Conservation (phyloP, 2,329 filamentous ascomycete genomes). For the Arachnomyces sp. region DNA sequence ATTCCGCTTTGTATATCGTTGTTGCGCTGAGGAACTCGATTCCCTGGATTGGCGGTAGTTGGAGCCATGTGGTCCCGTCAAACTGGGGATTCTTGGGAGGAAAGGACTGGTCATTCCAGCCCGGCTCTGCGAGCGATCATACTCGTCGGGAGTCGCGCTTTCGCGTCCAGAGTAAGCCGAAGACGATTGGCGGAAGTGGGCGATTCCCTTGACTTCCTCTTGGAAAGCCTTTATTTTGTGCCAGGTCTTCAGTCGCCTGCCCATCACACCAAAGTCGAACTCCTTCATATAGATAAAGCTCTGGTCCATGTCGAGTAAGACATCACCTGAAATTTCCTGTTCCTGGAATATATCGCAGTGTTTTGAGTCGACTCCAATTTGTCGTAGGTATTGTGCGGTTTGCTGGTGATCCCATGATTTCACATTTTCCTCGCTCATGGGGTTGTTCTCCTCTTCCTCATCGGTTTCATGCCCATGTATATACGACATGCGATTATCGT, state of each 20-base stretch:
- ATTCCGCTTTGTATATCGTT: too few relatives aligned
- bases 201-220: slow-evolving; percentile 65
- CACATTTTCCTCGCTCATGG: slow-evolving; percentile 66
- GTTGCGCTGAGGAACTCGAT: too few relatives aligned
- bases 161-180: slow-evolving; percentile 37
- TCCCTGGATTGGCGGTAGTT: slow-evolving; percentile 17
- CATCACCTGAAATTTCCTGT: slow-evolving; percentile 92
- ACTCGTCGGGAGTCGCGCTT: slow-evolving; percentile 32
- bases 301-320: slow-evolving; percentile 89
- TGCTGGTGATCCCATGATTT: slow-evolving; percentile 69
- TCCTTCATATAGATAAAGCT: slow-evolving; percentile 92
- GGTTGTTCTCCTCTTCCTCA: slow-evolving; percentile 65
- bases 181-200: slow-evolving; percentile 33
- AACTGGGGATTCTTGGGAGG: slow-evolving; percentile 36
- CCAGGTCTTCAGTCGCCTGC: slow-evolving; percentile 85
- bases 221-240: slow-evolving; percentile 90
- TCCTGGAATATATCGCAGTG: slow-evolving; percentile 93
- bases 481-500: slow-evolving; percentile 73
- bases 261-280: slow-evolving; percentile 86
- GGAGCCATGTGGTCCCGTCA: slow-evolving; percentile 26
- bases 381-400: slow-evolving; percentile 83
- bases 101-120: slow-evolving; percentile 30
- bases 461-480: slow-evolving; percentile 93
- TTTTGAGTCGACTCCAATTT: slow-evolving; percentile 71
- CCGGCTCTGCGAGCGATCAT: slow-evolving; percentile 34